Percentiles rank a stretch among this genome's conserved stretches.
phyloP scores from a whole-genome alignment of 2,329 filamentous ascomycete species.

The Pyrenophora tritici-repentis region DNA sequence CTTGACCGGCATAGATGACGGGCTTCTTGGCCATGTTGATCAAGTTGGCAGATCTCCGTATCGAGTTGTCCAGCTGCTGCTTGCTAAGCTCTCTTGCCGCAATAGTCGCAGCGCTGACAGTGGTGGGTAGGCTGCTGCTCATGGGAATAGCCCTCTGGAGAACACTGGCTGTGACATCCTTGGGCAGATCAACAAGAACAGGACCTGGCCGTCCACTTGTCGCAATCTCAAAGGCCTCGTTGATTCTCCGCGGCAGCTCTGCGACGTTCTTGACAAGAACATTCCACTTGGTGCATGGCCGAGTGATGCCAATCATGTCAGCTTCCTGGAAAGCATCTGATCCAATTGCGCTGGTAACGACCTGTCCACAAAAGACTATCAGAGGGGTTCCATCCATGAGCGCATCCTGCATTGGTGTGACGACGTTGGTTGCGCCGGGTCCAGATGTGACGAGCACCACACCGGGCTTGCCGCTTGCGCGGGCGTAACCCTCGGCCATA shows the following conservation, averaged over 20 bases:
- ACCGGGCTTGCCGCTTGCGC: conserved; percentile 89
- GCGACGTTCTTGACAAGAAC: conserved; percentile 96
- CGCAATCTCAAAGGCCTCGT: conserved; percentile 97
- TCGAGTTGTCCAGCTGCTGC: conserved; percentile 73
- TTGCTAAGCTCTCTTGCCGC: conserved; percentile 75
- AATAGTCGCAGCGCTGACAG: conserved; percentile 84
- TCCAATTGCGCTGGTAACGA: conserved; percentile 85
- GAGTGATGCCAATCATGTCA: conserved; percentile 90
- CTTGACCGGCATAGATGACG: conserved; percentile 92
- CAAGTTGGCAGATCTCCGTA: conserved; percentile 77
- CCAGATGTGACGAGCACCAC: conserved; percentile 97
- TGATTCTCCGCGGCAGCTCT: conserved; percentile 90
- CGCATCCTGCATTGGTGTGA: conserved; percentile 96
- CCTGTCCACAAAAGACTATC: conserved; percentile 95
- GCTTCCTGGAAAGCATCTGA: conserved; percentile 97
- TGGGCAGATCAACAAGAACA: conserved; percentile 92
- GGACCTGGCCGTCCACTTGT: conserved; percentile 92
- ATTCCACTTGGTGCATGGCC: conserved; percentile 98
- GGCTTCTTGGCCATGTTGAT: conserved; percentile 92
- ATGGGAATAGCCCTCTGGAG: conserved; percentile 84
- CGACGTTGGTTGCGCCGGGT: conserved; percentile 92
- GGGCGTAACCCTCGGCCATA: conserved; percentile 97
- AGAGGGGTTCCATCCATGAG: conserved; percentile 93
- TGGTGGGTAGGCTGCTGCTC: conserved; percentile 71
- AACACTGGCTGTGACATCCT: conserved; percentile 89